Evolutionary conservation across 2,329 filamentous ascomycete genomes (phyloP).

Genomic region (Aspergillus piperis): DNA sequence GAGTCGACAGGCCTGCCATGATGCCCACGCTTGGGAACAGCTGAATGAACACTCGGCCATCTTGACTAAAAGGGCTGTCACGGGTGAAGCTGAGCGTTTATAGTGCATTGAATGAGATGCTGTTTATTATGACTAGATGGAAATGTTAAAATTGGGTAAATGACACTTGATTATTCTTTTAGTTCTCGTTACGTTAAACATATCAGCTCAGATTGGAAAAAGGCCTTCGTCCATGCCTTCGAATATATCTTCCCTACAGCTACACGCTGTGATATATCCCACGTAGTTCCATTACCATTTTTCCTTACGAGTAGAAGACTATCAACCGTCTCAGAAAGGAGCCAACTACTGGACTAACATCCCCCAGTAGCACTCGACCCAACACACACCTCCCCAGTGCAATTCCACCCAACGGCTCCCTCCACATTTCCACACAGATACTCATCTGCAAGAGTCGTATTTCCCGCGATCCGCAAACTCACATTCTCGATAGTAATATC

Average conservation of each 20-base stretch:
- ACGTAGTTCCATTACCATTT: too few relatives aligned
- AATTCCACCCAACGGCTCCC: conserved; percentile 25
- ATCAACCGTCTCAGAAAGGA: too few relatives aligned
- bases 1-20: conserved; percentile 38
- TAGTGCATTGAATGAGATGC: too few relatives aligned
- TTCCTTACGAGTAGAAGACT: rapidly evolving
- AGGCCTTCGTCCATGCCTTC: too few relatives aligned
- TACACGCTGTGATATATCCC: too few relatives aligned
- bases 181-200: too few relatives aligned
- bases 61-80: conserved; percentile 25
- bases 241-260: too few relatives aligned
- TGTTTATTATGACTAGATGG: too few relatives aligned
- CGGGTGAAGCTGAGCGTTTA: not conserved
- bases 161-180: too few relatives aligned
- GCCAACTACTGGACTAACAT: conserved; percentile 11
- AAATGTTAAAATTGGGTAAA: too few relatives aligned
- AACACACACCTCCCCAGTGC: conserved; percentile 25
- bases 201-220: too few relatives aligned
- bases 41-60: conserved; percentile 33
- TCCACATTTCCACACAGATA: conserved; percentile 32
- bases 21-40: conserved; percentile 36
- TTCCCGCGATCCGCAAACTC: conserved; percentile 19
- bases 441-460: conserved; percentile 20
- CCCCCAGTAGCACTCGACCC: conserved; percentile 36
- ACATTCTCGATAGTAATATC: conserved; percentile 25